Evolutionary conservation across 495 filamentous ascomycete species (phyloP), one percentile per base, ranked within the genome.

Genomic region (Aspergillus conjunctus): DNA sequence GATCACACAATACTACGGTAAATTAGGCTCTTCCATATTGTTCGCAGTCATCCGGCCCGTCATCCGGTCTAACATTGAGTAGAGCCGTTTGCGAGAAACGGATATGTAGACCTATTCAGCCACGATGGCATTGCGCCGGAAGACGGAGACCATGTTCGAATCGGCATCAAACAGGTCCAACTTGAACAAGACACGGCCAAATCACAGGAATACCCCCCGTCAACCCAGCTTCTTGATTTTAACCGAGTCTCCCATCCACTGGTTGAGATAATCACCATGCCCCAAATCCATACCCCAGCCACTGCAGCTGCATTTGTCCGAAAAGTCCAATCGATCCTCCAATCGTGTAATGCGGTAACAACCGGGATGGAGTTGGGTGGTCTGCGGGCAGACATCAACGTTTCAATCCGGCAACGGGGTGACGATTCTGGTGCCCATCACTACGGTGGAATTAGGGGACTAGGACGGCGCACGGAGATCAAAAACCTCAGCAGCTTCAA

Each of bases 141-240:
- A 68, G 83, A 87, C 61, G 89, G 89, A 1, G 81, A 88, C 6
- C 64, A 78, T 10, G 71, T 96, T 12, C 79, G 76, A 1, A 79
- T 98, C 43, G 89, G 86, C 22, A 97, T 98, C 67, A 88, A 92
- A 66, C 93, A 97, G 72, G 82, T 98, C 7, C 95, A 98, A 73
- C 84, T 98, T 76, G 94, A 98, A 75, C 94, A 98, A 74, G 94
- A 98, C 71, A 98, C 94, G 9, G 94, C 92, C 48, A 98, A 97
- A 72, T 96, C 95, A 0, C 85, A 91, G 12, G 86, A 90, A 49
- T 87, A 91, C 68, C 85, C 85, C 7, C 87, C 83, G 3, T 84
- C 81, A 1, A 85, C 79, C n/a, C 86, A 90, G 57, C 84, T 95
- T 60, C 77, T 99, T 33, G 94, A 99, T 66, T 91, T 98, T 79